Base-by-base conservation (phyloP, 2,329 filamentous ascomycete species). In the Aureobasidium zeae region DNA sequence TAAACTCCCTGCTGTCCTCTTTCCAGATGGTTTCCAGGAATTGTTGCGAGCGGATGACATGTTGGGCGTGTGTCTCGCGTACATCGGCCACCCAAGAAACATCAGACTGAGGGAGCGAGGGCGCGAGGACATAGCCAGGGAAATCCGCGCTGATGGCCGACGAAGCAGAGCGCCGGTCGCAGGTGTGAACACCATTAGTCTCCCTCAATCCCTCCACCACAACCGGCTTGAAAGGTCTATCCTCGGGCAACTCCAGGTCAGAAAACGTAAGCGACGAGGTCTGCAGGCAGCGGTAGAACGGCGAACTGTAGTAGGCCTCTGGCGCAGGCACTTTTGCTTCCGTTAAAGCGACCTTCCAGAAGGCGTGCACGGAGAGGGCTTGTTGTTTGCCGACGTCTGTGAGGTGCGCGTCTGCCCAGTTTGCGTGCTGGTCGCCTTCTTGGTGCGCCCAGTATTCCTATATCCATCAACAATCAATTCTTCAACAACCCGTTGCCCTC, bases 181-280 rank as follows among this genome's bases (percentile, higher is more conserved):
- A 86, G 0, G 79, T 83, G 55, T 83, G 81, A 30, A 77, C 73
- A 43, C 72, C 77, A 44, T 84, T 74, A 2, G 74, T 73, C 59
- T 85, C 81, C 21, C 81, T 70, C 50, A 84, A 65, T 25, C 72
- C 15, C 63, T 67, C 81, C 59, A 82, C 83, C 48, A 84, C 63
- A 1, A 66, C 63, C 0, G 79, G 80, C 2, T 60, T 58, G 51
- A 82, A 83, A 0, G 69, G 71, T 9, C 58, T 58, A 3, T 65
- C 57, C 6, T 57, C 55, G 1, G 77, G 76, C 2, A 82, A 55
- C 2, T 64, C 52, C 2, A 84, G 64, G 9, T 62, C 66, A 2
- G 57, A 56, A 54, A 81, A 85, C 2, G 79, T 82, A 15, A 78
- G 57, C 41, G 74, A 70, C 7, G 76, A 72, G 0, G 79, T 83